Percentiles rank a stretch among this genome's conserved stretches.
Conservation (phyloP, 2,329 filamentous ascomycete species). For the Stachybotrys chartarum region DNA sequence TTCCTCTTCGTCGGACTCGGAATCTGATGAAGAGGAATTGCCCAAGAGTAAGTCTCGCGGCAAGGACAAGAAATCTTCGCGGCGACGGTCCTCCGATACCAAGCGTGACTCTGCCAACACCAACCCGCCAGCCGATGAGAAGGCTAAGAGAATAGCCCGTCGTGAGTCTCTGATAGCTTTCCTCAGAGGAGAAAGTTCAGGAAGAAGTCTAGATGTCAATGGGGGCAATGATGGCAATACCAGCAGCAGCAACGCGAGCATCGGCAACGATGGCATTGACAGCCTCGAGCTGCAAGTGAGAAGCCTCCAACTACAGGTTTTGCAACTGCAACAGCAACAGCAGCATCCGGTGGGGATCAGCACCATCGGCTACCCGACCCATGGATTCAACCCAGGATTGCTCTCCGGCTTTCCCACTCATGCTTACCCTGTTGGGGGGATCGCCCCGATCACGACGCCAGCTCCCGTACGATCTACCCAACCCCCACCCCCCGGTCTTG, state of each 20-base stretch:
- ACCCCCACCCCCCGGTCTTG: background rate
- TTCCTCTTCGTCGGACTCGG: background rate
- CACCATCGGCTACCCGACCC: background rate
- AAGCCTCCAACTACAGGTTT: slow-evolving; percentile 18
- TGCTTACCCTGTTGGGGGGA: too few species aligned
- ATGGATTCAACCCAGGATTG: too few species aligned
- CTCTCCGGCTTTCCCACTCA: too few species aligned
- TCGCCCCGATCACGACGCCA: too few species aligned
- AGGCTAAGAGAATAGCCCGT: background rate
- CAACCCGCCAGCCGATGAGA: background rate
- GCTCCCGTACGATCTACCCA: background rate
- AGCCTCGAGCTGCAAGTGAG: slow-evolving; percentile 20
- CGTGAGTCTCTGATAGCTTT: too few species aligned
- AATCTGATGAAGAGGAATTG: background rate
- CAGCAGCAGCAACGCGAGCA: background rate
- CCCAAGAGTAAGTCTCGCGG: background rate
- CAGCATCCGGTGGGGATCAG: slow-evolving; percentile 1
- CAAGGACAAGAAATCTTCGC: background rate
- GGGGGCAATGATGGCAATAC: slow-evolving; percentile 1
- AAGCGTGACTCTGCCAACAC: background rate
- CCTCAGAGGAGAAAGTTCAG: too few species aligned
- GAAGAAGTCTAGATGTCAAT: too few species aligned
- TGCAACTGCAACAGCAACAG: slow-evolving; percentile 16
- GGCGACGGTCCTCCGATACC: background rate
- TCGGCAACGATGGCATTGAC: background rate